Evolutionary conservation across 2,329 filamentous ascomycete species (phyloP), one percentile per base, ranked within the genome.

Genomic region (Diaporthe sp.): DNA sequence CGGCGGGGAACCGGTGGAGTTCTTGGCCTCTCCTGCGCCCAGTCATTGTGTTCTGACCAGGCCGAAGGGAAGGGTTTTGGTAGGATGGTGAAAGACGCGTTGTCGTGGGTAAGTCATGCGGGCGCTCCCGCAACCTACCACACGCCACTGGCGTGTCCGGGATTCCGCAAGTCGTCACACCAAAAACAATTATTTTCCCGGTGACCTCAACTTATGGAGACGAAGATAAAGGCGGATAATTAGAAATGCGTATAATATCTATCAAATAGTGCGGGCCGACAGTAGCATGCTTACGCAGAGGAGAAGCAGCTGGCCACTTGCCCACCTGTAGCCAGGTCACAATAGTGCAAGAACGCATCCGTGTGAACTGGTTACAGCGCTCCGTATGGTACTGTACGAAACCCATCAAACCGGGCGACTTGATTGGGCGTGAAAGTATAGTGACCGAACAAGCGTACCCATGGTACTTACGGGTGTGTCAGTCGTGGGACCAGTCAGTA

Each of bases 1-100:
- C 88, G 30, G 80, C 81, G n/a, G 86, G 86, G 77, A 91, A 89
- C 61, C 84, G 86, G 76, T 86, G 86, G 76, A 88, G 84, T 63
- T 87, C 84, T 53, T 82, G 61, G 37, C 61, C 83, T 47, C 82
- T 72, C 35, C 61, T 81, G 53, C 83, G 77, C 75, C 83, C 80
- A 75, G 61, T 51, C 74, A 85, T 79, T 74, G 77, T 79, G 85
- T 87, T 69, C 32, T 63, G 56, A 25, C 12, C 35, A 15, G 7
- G 22, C 35, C 59, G 27, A 35, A 2, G 44, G 27, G 19, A 25
- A 72, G 8, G 44, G 10, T 50, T n/a, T 22, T n/a, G n/a, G 44
- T 25, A 50, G 22, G 44, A 13, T 50, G 44, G n/a, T 50, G 44
- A 12, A 9, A 50, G 22, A 19, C 44, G 22, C 22, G 44, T 39